Base-by-base conservation (phyloP, 192 early-diverging fungal genomes). In the Ambispora gerdemannii region DNA sequence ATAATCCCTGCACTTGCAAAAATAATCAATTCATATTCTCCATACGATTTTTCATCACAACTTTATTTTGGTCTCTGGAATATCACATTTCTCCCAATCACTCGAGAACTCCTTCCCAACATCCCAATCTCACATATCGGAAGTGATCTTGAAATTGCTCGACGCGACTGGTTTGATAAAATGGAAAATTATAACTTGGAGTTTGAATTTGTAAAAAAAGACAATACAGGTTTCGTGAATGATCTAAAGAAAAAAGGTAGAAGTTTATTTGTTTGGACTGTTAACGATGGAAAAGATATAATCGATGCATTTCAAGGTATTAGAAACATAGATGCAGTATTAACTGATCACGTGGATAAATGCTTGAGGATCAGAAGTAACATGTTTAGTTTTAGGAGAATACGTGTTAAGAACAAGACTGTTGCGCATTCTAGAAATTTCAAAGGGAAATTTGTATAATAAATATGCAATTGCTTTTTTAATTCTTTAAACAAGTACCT, bases 51-150 rank as follows among this genome's bases (percentile, higher is more conserved):
- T 50, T 36, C 50, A n/a, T 32, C 71, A 2, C 75, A 76, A 36
- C 25, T 82, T 2, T 70, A 76, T 17, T 50, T 82, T 67, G 81
- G 81, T 36, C 36, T 82, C 4, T 82, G 81, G 81, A 63, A 63
- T 51, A 50, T 31, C 1, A 72, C 71, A 0, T 82, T 82, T 34
- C 34, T 80, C 0, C 34, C 53, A 15, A 43, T 22, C 22, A 60
- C 72, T 47, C 38, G 66, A 19, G 31, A 72, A 31, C 50, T 82
- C 2, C 70, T 82, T 66, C 59, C 72, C 8, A 58, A 62, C 2
- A 70, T 76, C 50, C 70, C 70, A 31, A 30, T 76, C 8, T 75
- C 74, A n/a, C 76, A 74, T 55, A 82, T 80, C 67, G 76, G 81
- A 1, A 10, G 59, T 0, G 72, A 78, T 10, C 15, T 82, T 8